phyloP scores from a whole-genome alignment of 305 asterid genomes.

The Rubia peregrina region DNA sequence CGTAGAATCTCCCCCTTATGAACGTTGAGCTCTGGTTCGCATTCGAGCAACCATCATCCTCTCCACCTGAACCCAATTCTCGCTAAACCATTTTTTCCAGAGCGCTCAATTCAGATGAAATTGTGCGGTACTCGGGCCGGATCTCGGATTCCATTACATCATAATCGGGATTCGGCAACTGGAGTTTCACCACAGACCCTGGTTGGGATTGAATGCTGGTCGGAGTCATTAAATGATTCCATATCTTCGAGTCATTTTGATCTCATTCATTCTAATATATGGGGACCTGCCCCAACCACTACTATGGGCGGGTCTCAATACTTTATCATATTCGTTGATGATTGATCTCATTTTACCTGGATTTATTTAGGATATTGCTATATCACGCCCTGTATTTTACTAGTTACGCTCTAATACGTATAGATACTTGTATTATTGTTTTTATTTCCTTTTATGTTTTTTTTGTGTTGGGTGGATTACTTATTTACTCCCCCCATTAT shows the following conservation, averaged over 20 bases:
- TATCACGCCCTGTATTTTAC: no score
- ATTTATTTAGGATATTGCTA: no score
- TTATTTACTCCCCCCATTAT: no score
- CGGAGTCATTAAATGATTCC: neutral
- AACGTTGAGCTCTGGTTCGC: conserved; percentile 44
- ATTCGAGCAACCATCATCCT: neutral
- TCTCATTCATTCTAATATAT: no score
- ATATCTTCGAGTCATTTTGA: no score
- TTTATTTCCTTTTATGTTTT: no score
- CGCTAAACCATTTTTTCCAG: conserved; percentile 60
- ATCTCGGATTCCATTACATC: conserved; percentile 33
- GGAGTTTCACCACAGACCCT: conserved; percentile 51
- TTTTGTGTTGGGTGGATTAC: no score
- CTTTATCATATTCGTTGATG: no score
- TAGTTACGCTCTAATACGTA: no score
- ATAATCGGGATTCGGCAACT: conserved; percentile 28
- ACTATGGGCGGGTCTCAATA: neutral
- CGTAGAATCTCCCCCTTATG: conserved; percentile 74
- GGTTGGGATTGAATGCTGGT: no score
- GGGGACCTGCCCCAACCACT: neutral
- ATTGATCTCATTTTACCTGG: no score
- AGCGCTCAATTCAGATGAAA: conserved; percentile 61
- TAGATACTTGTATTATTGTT: no score
- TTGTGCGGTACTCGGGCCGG: conserved; percentile 57
- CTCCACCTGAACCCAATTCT: conserved; percentile 30